Evolutionary conservation across 306 rosid genomes (phyloP), one percentile per base, ranked within the genome.

Genomic region (Quercus glauca): DNA sequence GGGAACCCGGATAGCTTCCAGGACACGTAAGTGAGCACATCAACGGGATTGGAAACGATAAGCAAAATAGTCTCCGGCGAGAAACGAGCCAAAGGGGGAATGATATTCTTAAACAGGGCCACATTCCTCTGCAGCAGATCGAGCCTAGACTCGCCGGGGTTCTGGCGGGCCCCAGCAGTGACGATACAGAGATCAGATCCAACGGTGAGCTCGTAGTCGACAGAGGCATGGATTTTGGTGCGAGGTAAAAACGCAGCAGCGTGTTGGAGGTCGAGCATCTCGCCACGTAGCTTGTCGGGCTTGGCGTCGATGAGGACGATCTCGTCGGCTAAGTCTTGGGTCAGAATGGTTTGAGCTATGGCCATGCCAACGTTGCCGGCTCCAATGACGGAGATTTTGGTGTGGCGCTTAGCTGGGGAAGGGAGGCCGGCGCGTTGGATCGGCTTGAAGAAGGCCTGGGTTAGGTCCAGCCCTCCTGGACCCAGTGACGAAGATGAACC

Each of bases 351-450:
- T 71, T 94, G 99, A 65, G 99, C 99, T 2, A 94, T 92, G 76
- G 99, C 99, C 99, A 94, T 94, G 33, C 99, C 99, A 14, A 94
- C 99, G 63, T 94, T 94, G 13, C 99, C 99, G 14, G 93, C 90
- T 0, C 97, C 99, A 21, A 94, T 75, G 68, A 92, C 95, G 18
- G 97, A 88, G 84, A 92, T 77, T 76, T 94, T 94, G 56, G 77
- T 84, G 84, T 84, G 89, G 76, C 90, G 90, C 8, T 90, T 91
- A 0, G 91, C 79, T 4, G 88, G 79, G 11, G 95, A 92, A 8
- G 94, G 91, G 0, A 92, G 85, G 7, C 85, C 81, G 5, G 96
- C 87, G 74, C 82, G 58, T 9, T 63, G 63, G 29, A 92, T 86
- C 70, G 97, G 67, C 64, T 79, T 87, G 90, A 95, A 95, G 90